Evolutionary conservation across 805 yeast genomes (phyloP).

Genomic region (Ogataea haglerorum): DNA sequence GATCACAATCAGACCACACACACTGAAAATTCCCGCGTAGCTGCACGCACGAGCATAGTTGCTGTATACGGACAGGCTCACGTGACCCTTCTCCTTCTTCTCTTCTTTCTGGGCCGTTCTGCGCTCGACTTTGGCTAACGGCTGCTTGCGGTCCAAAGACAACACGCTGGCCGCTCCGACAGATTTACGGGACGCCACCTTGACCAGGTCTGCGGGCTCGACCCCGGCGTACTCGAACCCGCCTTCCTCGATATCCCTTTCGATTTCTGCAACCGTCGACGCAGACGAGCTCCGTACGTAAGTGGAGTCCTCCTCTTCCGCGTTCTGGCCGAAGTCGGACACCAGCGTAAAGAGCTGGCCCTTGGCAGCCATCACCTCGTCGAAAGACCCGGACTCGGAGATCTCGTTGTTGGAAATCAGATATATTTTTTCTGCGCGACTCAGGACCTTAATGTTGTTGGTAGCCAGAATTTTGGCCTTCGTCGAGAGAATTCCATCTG

Average conservation of each 20-base stretch:
- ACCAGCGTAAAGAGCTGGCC: constrained; percentile 35
- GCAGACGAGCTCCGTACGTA: background rate
- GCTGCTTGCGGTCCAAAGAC: constrained; percentile 45
- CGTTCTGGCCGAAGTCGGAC: constrained; percentile 34
- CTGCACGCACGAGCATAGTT: constrained; percentile 62
- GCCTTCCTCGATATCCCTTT: background rate
- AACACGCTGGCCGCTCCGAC: constrained; percentile 63
- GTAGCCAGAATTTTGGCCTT: constrained; percentile 58
- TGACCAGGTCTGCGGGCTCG: constrained; percentile 9
- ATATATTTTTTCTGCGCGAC: constrained; percentile 57
- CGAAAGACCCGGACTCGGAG: constrained; percentile 53
- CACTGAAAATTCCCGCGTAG: constrained; percentile 40
- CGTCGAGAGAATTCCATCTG: constrained; percentile 44
- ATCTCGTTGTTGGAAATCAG: constrained; percentile 54
- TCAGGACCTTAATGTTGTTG: constrained; percentile 52
- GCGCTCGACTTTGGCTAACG: constrained; percentile 22
- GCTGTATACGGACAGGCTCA: constrained; percentile 49
- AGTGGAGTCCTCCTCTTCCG: background rate
- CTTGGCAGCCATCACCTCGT: constrained; percentile 30
- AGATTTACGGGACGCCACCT: constrained; percentile 25
- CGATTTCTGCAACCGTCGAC: background rate
- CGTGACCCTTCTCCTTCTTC: constrained; percentile 57
- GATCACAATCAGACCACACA: constrained; percentile 34
- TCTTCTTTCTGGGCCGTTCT: constrained; percentile 49
- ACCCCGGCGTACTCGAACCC: constrained; percentile 4